Evolutionary conservation across 768 basidiomycete species (phyloP), one percentile per base, ranked within the genome.

Genomic region (Tylopilus plumbeoviolaceoides): DNA sequence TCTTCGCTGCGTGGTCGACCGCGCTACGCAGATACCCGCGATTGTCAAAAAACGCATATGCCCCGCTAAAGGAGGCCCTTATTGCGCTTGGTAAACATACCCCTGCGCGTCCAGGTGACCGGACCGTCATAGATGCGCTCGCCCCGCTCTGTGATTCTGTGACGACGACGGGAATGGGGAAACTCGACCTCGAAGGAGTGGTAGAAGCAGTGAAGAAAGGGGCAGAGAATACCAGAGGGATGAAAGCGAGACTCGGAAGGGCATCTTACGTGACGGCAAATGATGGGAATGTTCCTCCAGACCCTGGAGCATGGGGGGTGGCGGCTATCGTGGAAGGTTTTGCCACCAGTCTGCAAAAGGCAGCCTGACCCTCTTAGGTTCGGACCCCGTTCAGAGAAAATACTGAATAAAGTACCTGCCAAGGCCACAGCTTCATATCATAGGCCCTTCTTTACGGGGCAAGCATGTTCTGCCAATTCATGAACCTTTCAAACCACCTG

Each of bases 291-390:
- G n/a, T 76, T 17, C 77, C 71, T 7, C 74, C 80, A 10, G 82
- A 83, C 64, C 82, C 81, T 20, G 81, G 80, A 21, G 80, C 81
- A 7, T 80, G 77, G 75, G 80, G 80, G 31, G 69, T 84, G 27
- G 65, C 67, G 17, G 68, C 70, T 17, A 36, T 17, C 15, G 35
- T 28, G 36, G 66, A 76, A 42, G 78, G 78, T 1, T 68, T 78
- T 31, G 47, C n/a, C 18, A 15, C 35, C 1, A 15, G 35, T 17
- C 35, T 36, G 15, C 17, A 36, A 17, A 36, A 36, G 5, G 35
- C 15, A 17, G 35, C 17, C 30, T 30, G 17, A 36, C 5, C 4
- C 15, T 11, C 35, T 36, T 6, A 36, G 35, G 35, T 12, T 33
- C 6, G 12, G 12, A 15, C 33, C 12, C 14, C 11, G 2, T 30